Percentiles rank a stretch among this genome's conserved stretches.
Conservation (phyloP, 495 filamentous ascomycete genomes). For the Hyaloscypha finlandica region DNA sequence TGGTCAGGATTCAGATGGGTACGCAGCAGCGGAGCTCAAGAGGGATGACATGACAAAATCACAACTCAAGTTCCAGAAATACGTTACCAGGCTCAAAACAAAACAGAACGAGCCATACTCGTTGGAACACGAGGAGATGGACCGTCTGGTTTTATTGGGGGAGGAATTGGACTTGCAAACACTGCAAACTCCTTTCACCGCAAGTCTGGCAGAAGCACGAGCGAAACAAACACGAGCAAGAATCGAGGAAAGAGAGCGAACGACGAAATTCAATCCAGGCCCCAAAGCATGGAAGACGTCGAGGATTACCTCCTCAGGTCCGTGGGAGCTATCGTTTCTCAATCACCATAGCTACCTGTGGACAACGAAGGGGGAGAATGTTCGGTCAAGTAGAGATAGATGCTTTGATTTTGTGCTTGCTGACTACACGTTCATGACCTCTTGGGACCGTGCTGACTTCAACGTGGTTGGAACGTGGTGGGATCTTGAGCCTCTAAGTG, state of each 20-base stretch:
- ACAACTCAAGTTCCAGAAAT: slow-evolving; percentile 11
- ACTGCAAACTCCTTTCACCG: slow-evolving; percentile 1
- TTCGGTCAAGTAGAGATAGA: neutral
- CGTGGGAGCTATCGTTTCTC: slow-evolving; percentile 20
- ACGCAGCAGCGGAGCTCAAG: neutral
- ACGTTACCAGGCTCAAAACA: slow-evolving; percentile 9
- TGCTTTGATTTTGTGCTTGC: slow-evolving; percentile 17
- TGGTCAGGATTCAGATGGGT: neutral
- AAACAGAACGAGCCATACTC: slow-evolving; percentile 18
- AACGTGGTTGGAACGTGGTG: slow-evolving; percentile 19
- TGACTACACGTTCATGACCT: slow-evolving; percentile 22
- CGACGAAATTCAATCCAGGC: slow-evolving; percentile 14
- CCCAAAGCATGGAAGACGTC: slow-evolving; percentile 14
- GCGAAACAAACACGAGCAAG: slow-evolving; percentile 10
- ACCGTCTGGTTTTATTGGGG: slow-evolving; percentile 16
- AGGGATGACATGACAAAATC: neutral
- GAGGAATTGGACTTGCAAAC: slow-evolving; percentile 10
- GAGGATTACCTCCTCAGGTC: slow-evolving; percentile 9
- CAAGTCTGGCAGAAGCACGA: slow-evolving; percentile 10
- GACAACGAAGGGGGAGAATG: no score
- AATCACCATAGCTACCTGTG: slow-evolving; percentile 12
- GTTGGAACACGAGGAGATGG: slow-evolving; percentile 19
- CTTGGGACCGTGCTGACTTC: slow-evolving; percentile 22
- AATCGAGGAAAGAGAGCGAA: slow-evolving; percentile 17
- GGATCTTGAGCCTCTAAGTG: slow-evolving; percentile 18